These are phyloP conservation scores for Coprinellus micaceus DNA, from an alignment of 768 basidiomycete species.

Conservation along the genomic window DNA sequence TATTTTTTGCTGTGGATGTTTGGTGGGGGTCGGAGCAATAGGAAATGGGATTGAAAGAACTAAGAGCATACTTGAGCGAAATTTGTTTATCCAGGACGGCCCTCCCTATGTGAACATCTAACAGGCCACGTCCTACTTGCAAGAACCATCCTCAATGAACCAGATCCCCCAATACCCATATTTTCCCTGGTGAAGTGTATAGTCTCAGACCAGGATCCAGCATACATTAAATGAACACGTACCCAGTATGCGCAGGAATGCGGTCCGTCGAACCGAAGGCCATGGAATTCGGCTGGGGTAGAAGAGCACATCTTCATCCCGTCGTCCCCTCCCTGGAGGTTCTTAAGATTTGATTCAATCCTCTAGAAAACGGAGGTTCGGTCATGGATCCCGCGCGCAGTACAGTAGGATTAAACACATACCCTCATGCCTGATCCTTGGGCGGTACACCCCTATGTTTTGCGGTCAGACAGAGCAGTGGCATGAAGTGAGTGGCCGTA, in stretches of 20 bases:
- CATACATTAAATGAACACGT: neutral
- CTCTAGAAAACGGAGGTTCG: neutral
- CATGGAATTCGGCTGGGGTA: neutral
- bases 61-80: too few species aligned
- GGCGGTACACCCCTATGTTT: neutral
- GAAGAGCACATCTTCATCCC: neutral
- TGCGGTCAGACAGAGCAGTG: neutral
- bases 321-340: neutral
- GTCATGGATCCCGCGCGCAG: too few species aligned
- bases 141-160: neutral
- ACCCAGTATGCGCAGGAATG: neutral
- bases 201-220: neutral
- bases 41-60: too few species aligned
- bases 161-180: neutral
- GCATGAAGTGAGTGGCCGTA: neutral
- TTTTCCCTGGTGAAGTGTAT: neutral
- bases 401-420: neutral
- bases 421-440: slow-evolving; percentile 1
- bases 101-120: too few species aligned
- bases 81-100: too few species aligned
- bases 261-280: neutral
- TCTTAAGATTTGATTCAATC: neutral
- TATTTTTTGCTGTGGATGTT: too few species aligned
- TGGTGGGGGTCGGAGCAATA: too few species aligned
- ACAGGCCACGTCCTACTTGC: too few species aligned